These are phyloP conservation scores for Botryotinia narcissicola DNA, from an alignment of 2,329 filamentous ascomycete genomes.

Conservation along the genomic window DNA sequence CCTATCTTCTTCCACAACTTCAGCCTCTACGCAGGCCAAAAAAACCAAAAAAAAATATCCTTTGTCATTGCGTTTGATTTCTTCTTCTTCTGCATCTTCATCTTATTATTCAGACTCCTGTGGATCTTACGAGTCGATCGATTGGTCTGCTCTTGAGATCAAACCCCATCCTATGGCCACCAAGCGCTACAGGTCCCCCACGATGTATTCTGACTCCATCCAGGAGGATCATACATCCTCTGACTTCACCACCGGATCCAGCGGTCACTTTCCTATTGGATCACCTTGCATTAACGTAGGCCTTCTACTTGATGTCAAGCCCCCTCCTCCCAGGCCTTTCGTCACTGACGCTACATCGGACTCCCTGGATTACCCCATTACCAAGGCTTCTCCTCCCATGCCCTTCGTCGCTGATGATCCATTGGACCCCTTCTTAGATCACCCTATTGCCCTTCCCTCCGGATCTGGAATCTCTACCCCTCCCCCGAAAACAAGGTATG, in stretches of 20 bases:
- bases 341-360: neutral
- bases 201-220: conserved; percentile 8
- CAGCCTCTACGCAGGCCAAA: conserved; percentile 5
- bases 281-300: neutral
- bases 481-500: neutral
- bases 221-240: neutral
- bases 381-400: neutral
- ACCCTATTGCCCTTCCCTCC: neutral
- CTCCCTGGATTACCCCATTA: neutral
- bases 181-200: neutral
- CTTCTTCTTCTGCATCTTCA: conserved; percentile 1
- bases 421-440: neutral
- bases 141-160: conserved; percentile 15
- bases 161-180: neutral
- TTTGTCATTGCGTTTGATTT: conserved; percentile 2
- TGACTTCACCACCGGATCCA: neutral
- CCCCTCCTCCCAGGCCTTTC: neutral
- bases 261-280: neutral
- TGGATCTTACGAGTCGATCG: conserved; percentile 10
- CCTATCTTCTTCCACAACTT: conserved; percentile 3
- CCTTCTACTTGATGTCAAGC: neutral
- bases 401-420: neutral
- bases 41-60: neutral
- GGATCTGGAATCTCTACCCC: neutral
- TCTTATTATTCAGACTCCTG: conserved; percentile 1